Conservation (phyloP, 2,329 filamentous ascomycete genomes). For the Camillea tinctor region DNA sequence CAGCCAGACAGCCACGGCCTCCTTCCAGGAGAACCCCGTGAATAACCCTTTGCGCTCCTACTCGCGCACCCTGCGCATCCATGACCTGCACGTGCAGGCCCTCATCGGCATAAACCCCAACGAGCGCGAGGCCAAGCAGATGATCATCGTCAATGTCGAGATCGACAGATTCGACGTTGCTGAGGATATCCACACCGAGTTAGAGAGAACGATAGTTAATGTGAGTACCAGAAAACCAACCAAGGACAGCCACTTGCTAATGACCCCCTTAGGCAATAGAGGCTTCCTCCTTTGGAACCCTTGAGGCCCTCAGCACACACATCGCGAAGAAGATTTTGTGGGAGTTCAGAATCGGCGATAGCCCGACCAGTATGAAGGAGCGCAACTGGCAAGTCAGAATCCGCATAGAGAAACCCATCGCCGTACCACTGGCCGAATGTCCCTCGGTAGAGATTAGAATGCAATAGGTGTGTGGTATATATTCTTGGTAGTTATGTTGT, state of each 20-base stretch:
- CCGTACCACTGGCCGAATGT: conserved; percentile 70
- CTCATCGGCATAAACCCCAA: conserved; percentile 72
- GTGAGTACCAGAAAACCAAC: conserved; percentile 40
- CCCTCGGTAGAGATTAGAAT: conserved; percentile 61
- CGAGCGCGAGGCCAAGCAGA: conserved; percentile 65
- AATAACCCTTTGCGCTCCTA: conserved; percentile 29
- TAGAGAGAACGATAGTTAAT: conserved; percentile 62
- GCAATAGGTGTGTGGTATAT: conserved; percentile 10
- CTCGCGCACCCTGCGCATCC: conserved; percentile 46
- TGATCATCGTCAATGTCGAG: conserved; percentile 62
- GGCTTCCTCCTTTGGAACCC: conserved; percentile 58
- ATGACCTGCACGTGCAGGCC: conserved; percentile 61
- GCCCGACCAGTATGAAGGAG: conserved; percentile 36
- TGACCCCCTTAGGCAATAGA: conserved; percentile 46
- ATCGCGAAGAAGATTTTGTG: conserved; percentile 46
- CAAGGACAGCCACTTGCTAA: background rate
- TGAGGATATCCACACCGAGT: conserved; percentile 50
- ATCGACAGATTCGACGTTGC: conserved; percentile 51
- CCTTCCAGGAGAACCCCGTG: conserved; percentile 35
- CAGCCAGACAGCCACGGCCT: conserved; percentile 47
- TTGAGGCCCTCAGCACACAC: conserved; percentile 58
- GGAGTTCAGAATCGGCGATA: conserved; percentile 37
- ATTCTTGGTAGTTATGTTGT: background rate
- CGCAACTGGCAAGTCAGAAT: conserved; percentile 56
- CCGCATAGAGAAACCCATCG: conserved; percentile 69